These are phyloP conservation scores for Bipolaris victoriae DNA, from an alignment of 2,329 filamentous ascomycete species.

Conservation along the genomic window DNA sequence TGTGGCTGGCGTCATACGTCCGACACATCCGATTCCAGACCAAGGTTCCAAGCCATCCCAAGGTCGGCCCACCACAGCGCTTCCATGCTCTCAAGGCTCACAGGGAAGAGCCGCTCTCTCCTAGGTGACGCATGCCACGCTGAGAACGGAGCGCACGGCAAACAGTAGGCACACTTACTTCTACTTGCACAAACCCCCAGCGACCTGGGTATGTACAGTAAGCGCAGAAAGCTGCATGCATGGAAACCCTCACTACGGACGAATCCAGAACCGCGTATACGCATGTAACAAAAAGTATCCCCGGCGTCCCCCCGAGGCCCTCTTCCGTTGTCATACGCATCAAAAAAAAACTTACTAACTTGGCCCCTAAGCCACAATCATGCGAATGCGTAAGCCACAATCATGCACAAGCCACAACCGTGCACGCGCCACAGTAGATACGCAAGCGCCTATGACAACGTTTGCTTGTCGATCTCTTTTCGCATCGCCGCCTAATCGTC, in stretches of 20 bases:
- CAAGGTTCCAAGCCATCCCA: slow-evolving; percentile 3
- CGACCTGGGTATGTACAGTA: background rate
- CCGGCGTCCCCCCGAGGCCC: background rate
- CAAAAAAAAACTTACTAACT: background rate
- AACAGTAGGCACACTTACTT: background rate
- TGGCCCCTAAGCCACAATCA: slow-evolving; percentile 8
- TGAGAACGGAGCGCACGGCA: background rate
- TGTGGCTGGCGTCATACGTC: slow-evolving; percentile 15
- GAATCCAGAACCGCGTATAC: background rate
- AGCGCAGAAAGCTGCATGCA: background rate
- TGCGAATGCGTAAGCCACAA: slow-evolving; percentile 10
- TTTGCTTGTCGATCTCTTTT: background rate
- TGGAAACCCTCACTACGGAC: background rate
- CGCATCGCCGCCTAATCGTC: slow-evolving; percentile 3
- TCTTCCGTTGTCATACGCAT: background rate
- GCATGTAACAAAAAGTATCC: background rate
- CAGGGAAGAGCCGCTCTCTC: background rate
- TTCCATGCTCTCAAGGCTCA: background rate
- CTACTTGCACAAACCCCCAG: background rate
- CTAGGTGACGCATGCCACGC: slow-evolving; percentile 9
- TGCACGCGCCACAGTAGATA: slow-evolving; percentile 9
- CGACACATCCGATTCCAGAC: slow-evolving; percentile 7
- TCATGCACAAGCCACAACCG: slow-evolving; percentile 13
- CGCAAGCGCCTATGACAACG: slow-evolving; percentile 17
- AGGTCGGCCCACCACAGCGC: background rate